Percentiles rank a stretch among this genome's conserved stretches.
Evolutionary conservation across 352 stramenopile species (phyloP).

Genomic region (Phytopythium sindhum): DNA sequence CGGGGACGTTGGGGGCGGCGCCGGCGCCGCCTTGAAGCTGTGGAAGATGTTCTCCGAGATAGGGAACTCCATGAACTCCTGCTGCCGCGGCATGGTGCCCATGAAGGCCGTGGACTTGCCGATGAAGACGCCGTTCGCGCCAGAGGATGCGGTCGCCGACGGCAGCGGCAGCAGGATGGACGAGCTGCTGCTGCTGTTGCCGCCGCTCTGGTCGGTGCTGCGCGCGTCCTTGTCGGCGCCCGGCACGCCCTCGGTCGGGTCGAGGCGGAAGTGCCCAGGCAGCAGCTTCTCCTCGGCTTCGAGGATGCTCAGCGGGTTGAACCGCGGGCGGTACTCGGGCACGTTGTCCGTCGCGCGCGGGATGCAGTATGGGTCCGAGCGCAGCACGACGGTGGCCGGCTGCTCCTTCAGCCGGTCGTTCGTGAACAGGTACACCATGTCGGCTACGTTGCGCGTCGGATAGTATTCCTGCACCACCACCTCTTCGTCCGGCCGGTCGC

Average conservation of each 20-base stretch:
- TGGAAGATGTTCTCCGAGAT: constrained; percentile 51
- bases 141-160: background rate
- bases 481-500: background rate
- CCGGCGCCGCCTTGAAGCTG: constrained; percentile 26
- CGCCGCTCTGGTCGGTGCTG: background rate
- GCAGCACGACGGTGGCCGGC: constrained; percentile 39
- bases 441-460: constrained; percentile 35
- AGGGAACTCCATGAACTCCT: constrained; percentile 46
- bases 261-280: constrained; percentile 56
- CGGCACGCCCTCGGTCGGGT: constrained; percentile 32
- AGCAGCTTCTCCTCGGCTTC: constrained; percentile 66
- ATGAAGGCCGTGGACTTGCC: constrained; percentile 55
- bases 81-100: constrained; percentile 51
- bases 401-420: constrained; percentile 65
- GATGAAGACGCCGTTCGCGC: constrained; percentile 12
- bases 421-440: constrained; percentile 61
- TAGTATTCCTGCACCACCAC: constrained; percentile 22
- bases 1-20: constrained; percentile 11
- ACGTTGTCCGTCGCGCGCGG: constrained; percentile 73
- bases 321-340: constrained; percentile 54
- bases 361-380: constrained; percentile 69
- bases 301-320: constrained; percentile 74
- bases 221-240: constrained; percentile 4
- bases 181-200: background rate
- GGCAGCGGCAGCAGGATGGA: background rate